Base-by-base conservation (phyloP, 2,329 filamentous ascomycete genomes). In the Penicillium italicum region DNA sequence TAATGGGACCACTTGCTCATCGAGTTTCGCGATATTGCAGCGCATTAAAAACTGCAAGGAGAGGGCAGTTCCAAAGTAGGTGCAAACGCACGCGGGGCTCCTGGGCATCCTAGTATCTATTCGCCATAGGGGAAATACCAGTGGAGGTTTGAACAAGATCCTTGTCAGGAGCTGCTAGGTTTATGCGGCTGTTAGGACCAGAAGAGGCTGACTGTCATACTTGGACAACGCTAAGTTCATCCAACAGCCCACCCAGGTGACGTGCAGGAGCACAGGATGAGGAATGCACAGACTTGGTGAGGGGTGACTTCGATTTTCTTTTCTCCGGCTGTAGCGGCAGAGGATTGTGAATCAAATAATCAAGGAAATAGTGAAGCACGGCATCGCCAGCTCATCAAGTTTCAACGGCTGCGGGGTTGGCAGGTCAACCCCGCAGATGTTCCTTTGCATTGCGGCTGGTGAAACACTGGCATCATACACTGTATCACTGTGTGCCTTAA, bases 371-470 rank as follows among this genome's bases (percentile, higher is more conserved):
- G 34, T 57, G 50, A 59, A 58, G 51, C 56, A 62, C 56, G 44
- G 52, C 61, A 57, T 56, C 50, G 59, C 57, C 62, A 64, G 49
- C 59, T 55, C 62, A 64, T 63, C 56, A 60, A 48, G 30, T 56
- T 26, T 20, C 37, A 59, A 60, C 52, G 53, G 34, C 34, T 51
- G 61, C 59, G 61, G 59, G 59, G 59, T 54, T 57, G 33, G 28
- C 36, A 22, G 14, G 20, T 26, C 31, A 44, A 60, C 62, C 62
- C 62, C 60, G 56, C 62, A 58, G 48, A 56, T 58, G 55, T 53
- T 50, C 50, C 30, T 45, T 9, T 45, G 30, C 30, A 34, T 48
- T 58, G 41, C 31, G 47, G 42, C 53, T 56, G 41, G 53, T 55
- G 30, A 30, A 22, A 33, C 30, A 28, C 18, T 14, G n/a, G n/a